Percentiles rank a stretch among this genome's conserved stretches.
phyloP scores from a whole-genome alignment of 257 asterid species.

The Solanum piurae region DNA sequence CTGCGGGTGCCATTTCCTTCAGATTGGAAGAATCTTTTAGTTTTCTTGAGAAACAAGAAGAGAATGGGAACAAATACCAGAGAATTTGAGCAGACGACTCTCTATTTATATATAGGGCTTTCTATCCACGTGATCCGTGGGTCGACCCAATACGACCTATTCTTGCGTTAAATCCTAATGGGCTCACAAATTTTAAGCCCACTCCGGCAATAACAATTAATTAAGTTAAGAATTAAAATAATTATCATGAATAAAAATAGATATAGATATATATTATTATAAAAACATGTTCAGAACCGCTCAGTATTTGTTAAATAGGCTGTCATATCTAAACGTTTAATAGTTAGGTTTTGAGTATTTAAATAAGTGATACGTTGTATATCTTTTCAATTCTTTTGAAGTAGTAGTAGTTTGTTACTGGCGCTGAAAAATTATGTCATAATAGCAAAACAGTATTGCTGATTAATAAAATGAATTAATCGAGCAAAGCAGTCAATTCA shows the following conservation, averaged over 20 bases:
- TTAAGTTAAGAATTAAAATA: neutral
- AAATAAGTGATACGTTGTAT: neutral
- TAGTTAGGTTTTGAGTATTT: too few species aligned
- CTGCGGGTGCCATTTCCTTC: constrained; percentile 12
- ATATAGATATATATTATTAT: too few species aligned
- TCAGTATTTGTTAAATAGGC: too few species aligned
- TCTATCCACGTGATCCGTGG: neutral
- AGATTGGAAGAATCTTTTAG: neutral
- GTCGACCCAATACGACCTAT: neutral
- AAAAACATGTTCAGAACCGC: too few species aligned
- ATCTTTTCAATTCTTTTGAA: neutral
- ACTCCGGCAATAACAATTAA: neutral
- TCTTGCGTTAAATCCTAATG: neutral
- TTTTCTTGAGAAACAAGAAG: neutral
- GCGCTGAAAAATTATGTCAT: neutral
- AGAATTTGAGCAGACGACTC: neutral
- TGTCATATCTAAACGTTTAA: too few species aligned
- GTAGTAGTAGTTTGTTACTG: neutral
- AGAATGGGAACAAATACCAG: neutral
- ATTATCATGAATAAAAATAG: neutral
- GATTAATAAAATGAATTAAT: neutral
- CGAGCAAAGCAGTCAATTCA: neutral
- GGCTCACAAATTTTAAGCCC: neutral
- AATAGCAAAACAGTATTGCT: neutral
- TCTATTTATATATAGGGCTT: neutral